Evolutionary conservation across 306 rosid genomes (phyloP).

Genomic region (Carpinus fangiana): DNA sequence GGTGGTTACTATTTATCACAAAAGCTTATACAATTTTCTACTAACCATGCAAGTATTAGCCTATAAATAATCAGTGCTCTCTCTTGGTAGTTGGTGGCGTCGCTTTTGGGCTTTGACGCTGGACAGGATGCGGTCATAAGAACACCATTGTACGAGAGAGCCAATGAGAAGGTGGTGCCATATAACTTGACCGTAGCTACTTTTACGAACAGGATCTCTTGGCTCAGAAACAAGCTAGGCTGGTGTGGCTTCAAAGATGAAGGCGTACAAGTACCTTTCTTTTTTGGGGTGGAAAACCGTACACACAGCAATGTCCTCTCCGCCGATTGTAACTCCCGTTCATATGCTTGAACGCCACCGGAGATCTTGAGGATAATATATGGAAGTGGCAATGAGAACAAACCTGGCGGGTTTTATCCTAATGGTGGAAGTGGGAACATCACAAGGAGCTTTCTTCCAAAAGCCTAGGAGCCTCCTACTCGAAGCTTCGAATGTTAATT

Average conservation of each 20-base stretch:
- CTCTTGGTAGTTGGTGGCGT: slow-evolving; percentile 18
- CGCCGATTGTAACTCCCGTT: slow-evolving; percentile 22
- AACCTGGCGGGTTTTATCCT: slow-evolving; percentile 32
- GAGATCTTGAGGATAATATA: slow-evolving; percentile 30
- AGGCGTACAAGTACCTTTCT: slow-evolving; percentile 25
- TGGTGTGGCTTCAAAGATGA: slow-evolving; percentile 32
- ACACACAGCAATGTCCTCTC: slow-evolving; percentile 30
- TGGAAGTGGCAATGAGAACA: slow-evolving; percentile 14
- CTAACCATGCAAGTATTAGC: too few species aligned
- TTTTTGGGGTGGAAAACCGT: slow-evolving; percentile 27
- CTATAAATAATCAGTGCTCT: too few species aligned
- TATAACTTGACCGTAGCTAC: slow-evolving; percentile 31
- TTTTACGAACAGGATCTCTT: slow-evolving; percentile 14
- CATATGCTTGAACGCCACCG: slow-evolving; percentile 21
- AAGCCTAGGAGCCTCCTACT: background rate
- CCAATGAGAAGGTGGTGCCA: slow-evolving; percentile 15
- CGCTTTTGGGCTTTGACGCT: slow-evolving; percentile 18
- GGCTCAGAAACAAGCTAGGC: slow-evolving; percentile 18
- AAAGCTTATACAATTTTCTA: too few species aligned
- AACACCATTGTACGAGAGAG: slow-evolving; percentile 10
- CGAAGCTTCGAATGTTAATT: background rate
- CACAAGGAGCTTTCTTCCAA: slow-evolving; percentile 12
- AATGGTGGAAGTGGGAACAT: slow-evolving; percentile 32
- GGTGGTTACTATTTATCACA: too few species aligned
- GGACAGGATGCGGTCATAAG: slow-evolving; percentile 39